Conservation (phyloP, 108 stramenopile species). For the Asterionellopsis glacialis region DNA sequence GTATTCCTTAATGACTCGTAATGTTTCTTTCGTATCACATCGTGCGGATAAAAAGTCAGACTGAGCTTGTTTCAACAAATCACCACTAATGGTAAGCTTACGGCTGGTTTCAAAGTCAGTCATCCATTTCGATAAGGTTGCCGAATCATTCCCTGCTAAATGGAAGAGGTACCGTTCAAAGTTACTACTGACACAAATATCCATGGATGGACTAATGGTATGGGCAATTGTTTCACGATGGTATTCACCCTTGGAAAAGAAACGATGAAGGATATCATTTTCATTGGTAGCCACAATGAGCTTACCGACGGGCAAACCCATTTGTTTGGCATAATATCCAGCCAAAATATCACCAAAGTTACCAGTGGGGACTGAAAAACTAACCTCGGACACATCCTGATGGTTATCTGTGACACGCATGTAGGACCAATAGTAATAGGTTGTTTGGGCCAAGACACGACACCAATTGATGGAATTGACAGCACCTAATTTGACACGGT, state of each 20-base stretch:
- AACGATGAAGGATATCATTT: slow-evolving; percentile 98
- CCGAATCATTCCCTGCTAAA: slow-evolving; percentile 85
- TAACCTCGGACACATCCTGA: slow-evolving; percentile 47
- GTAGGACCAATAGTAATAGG: slow-evolving; percentile 98
- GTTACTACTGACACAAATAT: slow-evolving; percentile 97
- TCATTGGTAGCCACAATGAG: slow-evolving; percentile 97
- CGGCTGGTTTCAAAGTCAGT: slow-evolving; percentile 88
- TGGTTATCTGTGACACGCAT: slow-evolving; percentile 82
- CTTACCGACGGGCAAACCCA: slow-evolving; percentile 94
- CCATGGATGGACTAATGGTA: slow-evolving; percentile 95
- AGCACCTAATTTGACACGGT: slow-evolving; percentile 91
- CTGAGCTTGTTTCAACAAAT: slow-evolving; percentile 73
- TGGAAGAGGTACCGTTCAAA: slow-evolving; percentile 97
- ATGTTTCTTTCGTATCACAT: slow-evolving; percentile 77
- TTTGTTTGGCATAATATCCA: slow-evolving; percentile 97
- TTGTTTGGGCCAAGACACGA: slow-evolving; percentile 97
- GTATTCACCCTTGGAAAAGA: slow-evolving; percentile 94
- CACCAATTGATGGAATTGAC: slow-evolving; percentile 99
- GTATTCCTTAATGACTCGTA: slow-evolving; percentile 79
- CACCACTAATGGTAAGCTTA: slow-evolving; percentile 79
- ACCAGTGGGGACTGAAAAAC: slow-evolving; percentile 96
- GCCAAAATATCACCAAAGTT: slow-evolving; percentile 99
- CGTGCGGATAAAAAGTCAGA: slow-evolving; percentile 85
- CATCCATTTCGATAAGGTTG: slow-evolving; percentile 86
- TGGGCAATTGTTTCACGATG: slow-evolving; percentile 77